Evolutionary conservation across 805 yeast genomes (phyloP), one percentile per base, ranked within the genome.

Genomic region (Barnettozyma sucrosica): DNA sequence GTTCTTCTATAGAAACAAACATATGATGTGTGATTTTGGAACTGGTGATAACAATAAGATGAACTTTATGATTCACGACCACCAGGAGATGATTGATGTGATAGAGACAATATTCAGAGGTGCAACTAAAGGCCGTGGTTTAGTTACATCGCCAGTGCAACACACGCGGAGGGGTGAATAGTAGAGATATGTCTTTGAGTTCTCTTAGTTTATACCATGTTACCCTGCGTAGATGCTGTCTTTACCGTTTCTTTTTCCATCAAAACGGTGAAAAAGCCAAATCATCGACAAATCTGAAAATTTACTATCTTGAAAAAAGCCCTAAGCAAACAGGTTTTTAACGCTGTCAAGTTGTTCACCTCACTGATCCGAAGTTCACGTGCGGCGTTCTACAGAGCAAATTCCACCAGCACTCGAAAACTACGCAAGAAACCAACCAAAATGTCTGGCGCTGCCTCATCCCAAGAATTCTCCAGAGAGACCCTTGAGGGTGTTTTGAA

Each of bases 21-120:
- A 92, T 65, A 90, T 92, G 95, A 81, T 93, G 95, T 88, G 97
- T 66, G 99, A 93, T 70, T 89, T 90, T 65, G 99, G 99, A 2
- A 93, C 98, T 0, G 99, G 99, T 28, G 89, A 93, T 63, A 93
- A 93, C 66, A 93, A 93, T 71, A 92, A 93, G 71, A 70, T 93
- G 70, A 89, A 89, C 61, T 92, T 92, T 66, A 74, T 80, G 11
- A 63, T 85, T 20, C 81, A 79, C 37, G 87, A 87, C 62, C 82
- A 84, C 51, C 97, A 92, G 63, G 97, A 89, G 56, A 66, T 93
- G 72, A 85, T 93, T 19, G 98, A 92, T 64, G 85, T 93, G 26
- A 68, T 93, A 10, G 99, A 93, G 60, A 83, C 90, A 0, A 80
- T 92, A 1, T 93, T 85, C 65, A 67, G 97, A 52, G 97, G 97